Conservation (phyloP, 169 alveolate species). For the Plasmodium fragile region DNA sequence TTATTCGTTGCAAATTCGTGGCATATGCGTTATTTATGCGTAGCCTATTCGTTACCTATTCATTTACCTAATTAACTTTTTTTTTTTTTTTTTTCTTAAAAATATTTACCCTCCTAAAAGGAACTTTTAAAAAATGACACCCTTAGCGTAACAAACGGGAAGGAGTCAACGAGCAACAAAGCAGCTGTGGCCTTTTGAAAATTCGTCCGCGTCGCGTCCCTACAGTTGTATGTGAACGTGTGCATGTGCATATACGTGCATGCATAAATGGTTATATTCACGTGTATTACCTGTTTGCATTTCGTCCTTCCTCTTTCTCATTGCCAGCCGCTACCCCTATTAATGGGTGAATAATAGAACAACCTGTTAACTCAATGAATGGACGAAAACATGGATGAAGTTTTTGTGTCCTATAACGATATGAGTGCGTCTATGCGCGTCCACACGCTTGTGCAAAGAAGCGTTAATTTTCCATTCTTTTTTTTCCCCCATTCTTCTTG, state of each 20-base stretch:
- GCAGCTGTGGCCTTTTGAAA: constrained; percentile 1
- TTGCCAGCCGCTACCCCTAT: neutral
- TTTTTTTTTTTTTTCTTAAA: constrained; percentile 18
- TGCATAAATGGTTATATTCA: neutral
- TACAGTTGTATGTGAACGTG: neutral
- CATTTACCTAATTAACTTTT: constrained; percentile 1
- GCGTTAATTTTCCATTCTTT: neutral
- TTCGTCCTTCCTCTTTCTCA: neutral
- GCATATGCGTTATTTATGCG: neutral
- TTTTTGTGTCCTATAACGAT: constrained; percentile 71
- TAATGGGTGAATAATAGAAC: constrained; percentile 12
- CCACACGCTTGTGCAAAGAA: neutral
- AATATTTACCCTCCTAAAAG: neutral
- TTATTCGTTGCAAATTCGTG: neutral
- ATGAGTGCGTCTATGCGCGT: constrained; percentile 26
- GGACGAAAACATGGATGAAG: constrained; percentile 36
- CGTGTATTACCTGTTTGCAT: neutral
- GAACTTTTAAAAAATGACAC: neutral
- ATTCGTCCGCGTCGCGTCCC: neutral
- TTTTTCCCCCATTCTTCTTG: constrained; percentile 4
- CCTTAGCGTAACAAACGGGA: constrained; percentile 9
- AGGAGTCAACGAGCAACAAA: neutral
- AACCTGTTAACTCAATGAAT: constrained; percentile 5
- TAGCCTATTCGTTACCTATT: neutral
- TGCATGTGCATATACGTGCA: constrained; percentile 6